Evolutionary conservation across 306 rosid genomes (phyloP).

Genomic region (Neltuma alba): DNA sequence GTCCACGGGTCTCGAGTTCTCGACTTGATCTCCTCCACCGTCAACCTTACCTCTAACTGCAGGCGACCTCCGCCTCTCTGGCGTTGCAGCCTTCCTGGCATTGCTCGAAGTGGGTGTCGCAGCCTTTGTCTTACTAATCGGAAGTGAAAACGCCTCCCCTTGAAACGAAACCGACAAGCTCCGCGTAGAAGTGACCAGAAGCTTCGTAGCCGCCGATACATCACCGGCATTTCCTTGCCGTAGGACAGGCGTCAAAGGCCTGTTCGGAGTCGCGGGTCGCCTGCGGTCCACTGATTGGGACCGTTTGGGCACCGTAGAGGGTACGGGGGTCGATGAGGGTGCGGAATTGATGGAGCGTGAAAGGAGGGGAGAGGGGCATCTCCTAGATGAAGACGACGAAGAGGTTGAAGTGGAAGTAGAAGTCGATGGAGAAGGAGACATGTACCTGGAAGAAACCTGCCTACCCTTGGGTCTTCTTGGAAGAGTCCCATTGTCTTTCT

Average conservation of each 20-base stretch:
- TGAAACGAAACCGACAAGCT: no score
- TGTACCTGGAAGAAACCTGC: constrained; percentile 89
- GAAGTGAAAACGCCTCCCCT: constrained; percentile 88
- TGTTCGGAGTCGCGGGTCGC: constrained; percentile 48
- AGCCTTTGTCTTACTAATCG: constrained; percentile 87
- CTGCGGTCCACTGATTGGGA: no score
- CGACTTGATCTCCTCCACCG: constrained; percentile 67
- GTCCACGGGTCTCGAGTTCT: constrained; percentile 74
- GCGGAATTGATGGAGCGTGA: constrained; percentile 78
- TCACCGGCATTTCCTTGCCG: constrained; percentile 57
- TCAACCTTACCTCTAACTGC: constrained; percentile 54
- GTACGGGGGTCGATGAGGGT: constrained; percentile 54
- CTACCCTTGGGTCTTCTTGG: constrained; percentile 73
- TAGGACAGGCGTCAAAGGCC: constrained; percentile 56
- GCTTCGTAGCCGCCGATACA: constrained; percentile 73
- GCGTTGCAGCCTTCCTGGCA: constrained; percentile 73
- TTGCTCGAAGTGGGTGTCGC: constrained; percentile 48
- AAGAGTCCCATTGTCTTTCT: constrained; percentile 67
- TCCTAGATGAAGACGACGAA: constrained; percentile 64
- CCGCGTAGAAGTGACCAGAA: constrained; percentile 82
- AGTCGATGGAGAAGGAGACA: constrained; percentile 85
- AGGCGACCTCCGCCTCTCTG: constrained; percentile 82
- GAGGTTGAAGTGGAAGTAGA: constrained; percentile 63
- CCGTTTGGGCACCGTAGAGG: constrained; percentile 57
- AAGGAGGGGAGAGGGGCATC: constrained; percentile 90